Conservation (phyloP, 345 rosid genomes). For the Salix brachista region DNA sequence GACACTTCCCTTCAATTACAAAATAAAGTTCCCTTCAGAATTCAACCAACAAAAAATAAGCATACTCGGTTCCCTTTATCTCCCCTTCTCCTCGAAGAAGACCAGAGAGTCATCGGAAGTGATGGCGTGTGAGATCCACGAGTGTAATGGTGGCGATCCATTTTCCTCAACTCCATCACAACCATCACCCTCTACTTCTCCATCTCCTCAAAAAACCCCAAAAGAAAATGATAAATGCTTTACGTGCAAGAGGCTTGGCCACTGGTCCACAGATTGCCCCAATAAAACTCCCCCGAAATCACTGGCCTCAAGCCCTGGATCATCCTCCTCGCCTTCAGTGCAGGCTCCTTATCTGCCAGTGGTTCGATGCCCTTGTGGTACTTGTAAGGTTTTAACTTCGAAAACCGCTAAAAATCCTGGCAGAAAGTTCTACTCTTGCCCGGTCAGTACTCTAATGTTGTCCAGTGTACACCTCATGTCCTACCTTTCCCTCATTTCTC, state of each 20-base stretch:
- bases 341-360: not conserved
- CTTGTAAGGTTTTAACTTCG: slow-evolving; percentile 5
- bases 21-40: no score
- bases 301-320: not conserved
- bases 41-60: not conserved
- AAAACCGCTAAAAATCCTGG: not conserved
- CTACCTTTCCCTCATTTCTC: not conserved
- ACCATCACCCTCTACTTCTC: not conserved
- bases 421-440: slow-evolving; percentile 19
- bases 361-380: slow-evolving; percentile 15
- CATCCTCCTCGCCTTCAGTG: not conserved
- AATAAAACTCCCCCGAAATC: slow-evolving; percentile 7
- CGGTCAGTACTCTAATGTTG: not conserved
- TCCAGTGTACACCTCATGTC: not conserved
- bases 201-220: not conserved
- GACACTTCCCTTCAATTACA: no score
- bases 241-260: slow-evolving; percentile 10
- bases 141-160: not conserved
- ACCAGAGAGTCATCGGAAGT: no score
- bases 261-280: slow-evolving; percentile 13
- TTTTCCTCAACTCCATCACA: not conserved
- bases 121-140: not conserved
- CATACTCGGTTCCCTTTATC: not conserved
- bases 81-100: not conserved
- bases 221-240: not conserved